Evolutionary conservation across 805 yeast genomes (phyloP).

Genomic region (Kregervanrija pseudodelftensis): DNA sequence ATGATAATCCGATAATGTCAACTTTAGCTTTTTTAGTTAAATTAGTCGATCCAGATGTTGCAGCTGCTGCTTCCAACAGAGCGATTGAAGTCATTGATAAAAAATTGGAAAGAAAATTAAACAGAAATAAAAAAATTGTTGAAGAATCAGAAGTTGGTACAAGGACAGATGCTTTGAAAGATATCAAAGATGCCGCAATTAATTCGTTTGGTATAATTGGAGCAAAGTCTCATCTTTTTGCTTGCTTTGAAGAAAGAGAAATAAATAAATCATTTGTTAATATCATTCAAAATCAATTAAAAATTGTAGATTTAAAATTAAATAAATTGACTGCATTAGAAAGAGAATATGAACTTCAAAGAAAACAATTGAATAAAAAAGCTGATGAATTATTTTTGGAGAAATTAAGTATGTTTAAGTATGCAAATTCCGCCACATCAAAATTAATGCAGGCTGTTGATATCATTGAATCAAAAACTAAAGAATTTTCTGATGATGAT

Average conservation of each 20-base stretch:
- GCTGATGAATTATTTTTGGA: constrained; percentile 64
- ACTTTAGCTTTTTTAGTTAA: constrained; percentile 85
- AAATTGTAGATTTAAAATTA: constrained; percentile 59
- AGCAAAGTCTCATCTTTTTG: constrained; percentile 71
- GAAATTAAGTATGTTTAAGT: constrained; percentile 56
- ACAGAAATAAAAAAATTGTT: constrained; percentile 18
- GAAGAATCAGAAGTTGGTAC: constrained; percentile 5
- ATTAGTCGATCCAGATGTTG: constrained; percentile 79
- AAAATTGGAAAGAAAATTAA: constrained; percentile 32
- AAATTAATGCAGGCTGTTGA: constrained; percentile 37
- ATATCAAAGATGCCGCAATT: constrained; percentile 53
- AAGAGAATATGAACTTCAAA: constrained; percentile 57
- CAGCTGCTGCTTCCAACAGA: constrained; percentile 67
- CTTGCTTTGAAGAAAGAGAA: constrained; percentile 74
- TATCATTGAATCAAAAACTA: constrained; percentile 11
- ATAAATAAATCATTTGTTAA: constrained; percentile 52
- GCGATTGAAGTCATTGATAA: constrained; percentile 48
- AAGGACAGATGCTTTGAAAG: constrained; percentile 17
- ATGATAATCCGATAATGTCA: constrained; percentile 90
- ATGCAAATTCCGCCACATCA: constrained; percentile 42
- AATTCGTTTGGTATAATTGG: constrained; percentile 74
- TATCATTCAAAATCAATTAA: constrained; percentile 54
- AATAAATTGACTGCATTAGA: constrained; percentile 54
- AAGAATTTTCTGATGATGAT: constrained; percentile 1
- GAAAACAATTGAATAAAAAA: constrained; percentile 49